Conservation (phyloP, 768 basidiomycete species). For the Collybiopsis confluens region DNA sequence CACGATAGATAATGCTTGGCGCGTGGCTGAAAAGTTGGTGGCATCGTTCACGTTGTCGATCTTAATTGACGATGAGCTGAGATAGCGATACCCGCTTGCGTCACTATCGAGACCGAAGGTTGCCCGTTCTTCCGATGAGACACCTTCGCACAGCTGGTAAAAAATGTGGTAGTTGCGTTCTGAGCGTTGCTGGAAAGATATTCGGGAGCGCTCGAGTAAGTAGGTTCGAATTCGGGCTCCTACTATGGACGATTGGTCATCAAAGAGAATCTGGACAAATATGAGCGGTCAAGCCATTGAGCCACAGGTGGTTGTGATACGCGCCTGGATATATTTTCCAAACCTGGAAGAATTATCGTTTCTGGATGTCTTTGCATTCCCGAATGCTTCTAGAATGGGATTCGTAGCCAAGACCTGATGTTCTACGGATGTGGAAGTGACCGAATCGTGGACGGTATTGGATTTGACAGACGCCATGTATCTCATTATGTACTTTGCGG, state of each 20-base stretch:
- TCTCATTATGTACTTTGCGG: conserved; percentile 99
- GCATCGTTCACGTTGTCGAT: conserved; percentile 93
- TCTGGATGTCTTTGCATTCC: conserved; percentile 98
- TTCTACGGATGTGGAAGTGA: conserved; percentile 80
- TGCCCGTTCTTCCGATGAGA: conserved; percentile 72
- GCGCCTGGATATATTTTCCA: conserved; percentile 99
- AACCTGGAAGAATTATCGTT: conserved; percentile 99
- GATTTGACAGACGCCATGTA: conserved; percentile 99
- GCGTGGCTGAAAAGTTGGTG: conserved; percentile 91
- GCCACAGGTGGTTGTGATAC: conserved; percentile 35
- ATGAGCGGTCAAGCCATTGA: not conserved
- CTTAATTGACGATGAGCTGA: conserved; percentile 79
- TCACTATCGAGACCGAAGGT: conserved; percentile 87
- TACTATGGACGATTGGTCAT: conserved; percentile 81
- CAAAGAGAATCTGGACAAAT: conserved; percentile 99
- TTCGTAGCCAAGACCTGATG: conserved; percentile 98
- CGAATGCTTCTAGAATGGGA: conserved; percentile 97
- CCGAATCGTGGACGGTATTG: conserved; percentile 72
- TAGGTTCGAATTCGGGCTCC: conserved; percentile 99
- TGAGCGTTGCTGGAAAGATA: conserved; percentile 94
- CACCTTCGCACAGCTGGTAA: conserved; percentile 96
- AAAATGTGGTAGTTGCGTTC: conserved; percentile 99
- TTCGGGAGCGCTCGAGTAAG: conserved; percentile 92
- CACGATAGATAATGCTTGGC: conserved; percentile 92
- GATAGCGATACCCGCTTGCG: conserved; percentile 77